Evolutionary conservation across 805 yeast species (phyloP).

Genomic region (Millerozyma acaciae): DNA sequence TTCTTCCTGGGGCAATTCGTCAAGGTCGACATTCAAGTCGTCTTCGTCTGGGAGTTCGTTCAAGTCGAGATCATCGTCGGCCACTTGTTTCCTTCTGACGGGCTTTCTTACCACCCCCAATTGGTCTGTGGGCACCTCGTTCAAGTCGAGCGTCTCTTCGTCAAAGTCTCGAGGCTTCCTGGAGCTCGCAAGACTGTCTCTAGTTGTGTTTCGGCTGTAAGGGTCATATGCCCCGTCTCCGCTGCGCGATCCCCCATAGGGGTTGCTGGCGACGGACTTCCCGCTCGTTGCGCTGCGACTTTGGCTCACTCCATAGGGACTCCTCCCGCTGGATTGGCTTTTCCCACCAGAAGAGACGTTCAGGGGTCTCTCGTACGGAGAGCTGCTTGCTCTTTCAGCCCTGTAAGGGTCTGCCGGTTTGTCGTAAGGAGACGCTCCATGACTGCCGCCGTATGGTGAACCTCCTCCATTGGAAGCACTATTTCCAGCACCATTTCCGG

Average conservation of each 20-base stretch:
- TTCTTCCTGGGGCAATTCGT: constrained; percentile 36
- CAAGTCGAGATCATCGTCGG: constrained; percentile 28
- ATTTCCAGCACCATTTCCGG: constrained; percentile 2
- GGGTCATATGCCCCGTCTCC: constrained; percentile 1
- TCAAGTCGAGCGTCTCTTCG: constrained; percentile 32
- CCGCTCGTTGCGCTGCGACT: not conserved
- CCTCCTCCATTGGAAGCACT: constrained; percentile 2
- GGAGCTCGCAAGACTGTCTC: constrained; percentile 4
- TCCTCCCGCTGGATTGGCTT: not conserved
- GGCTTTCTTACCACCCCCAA: constrained; percentile 20
- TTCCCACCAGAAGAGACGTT: constrained; percentile 5
- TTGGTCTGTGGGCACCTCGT: constrained; percentile 32
- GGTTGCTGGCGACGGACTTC: constrained; percentile 1
- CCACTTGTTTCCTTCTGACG: constrained; percentile 14
- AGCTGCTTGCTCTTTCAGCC: not conserved
- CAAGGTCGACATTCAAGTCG: constrained; percentile 37
- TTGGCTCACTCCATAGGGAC: constrained; percentile 11
- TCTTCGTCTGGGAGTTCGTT: constrained; percentile 32
- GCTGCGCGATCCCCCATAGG: not conserved
- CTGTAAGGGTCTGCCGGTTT: not conserved
- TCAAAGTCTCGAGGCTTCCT: constrained; percentile 14
- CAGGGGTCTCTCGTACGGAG: constrained; percentile 12
- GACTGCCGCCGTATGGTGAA: no score
- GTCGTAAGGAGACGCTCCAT: constrained; percentile 4
- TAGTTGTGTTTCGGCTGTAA: not conserved